Evolutionary conservation across 2,329 filamentous ascomycete genomes (phyloP).

Genomic region (Phialophora expanda): DNA sequence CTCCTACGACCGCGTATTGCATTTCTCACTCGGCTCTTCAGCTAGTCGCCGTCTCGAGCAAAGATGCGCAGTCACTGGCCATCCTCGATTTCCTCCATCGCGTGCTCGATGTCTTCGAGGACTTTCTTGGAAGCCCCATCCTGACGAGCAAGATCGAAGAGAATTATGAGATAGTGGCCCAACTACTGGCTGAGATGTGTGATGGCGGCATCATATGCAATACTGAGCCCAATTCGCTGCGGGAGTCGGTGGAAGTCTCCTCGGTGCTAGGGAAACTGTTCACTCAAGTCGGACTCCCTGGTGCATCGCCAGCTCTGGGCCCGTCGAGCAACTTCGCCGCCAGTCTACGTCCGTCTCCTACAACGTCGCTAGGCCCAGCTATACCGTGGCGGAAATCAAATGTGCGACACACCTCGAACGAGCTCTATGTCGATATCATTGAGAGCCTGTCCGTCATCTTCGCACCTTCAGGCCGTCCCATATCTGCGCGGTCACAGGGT

Average conservation of each 20-base stretch:
- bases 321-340: slow-evolving; percentile 49
- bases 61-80: slow-evolving; percentile 85
- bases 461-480: slow-evolving; percentile 83
- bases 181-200: slow-evolving; percentile 94
- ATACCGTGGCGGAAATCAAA: slow-evolving; percentile 91
- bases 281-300: slow-evolving; percentile 82
- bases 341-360: slow-evolving; percentile 42
- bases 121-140: slow-evolving; percentile 88
- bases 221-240: slow-evolving; percentile 89
- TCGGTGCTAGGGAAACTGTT: slow-evolving; percentile 87
- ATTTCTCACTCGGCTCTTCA: slow-evolving; percentile 85
- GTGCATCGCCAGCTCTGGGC: slow-evolving; percentile 57
- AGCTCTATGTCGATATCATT: slow-evolving; percentile 94
- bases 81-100: slow-evolving; percentile 94
- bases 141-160: slow-evolving; percentile 84
- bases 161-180: slow-evolving; percentile 91
- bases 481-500: slow-evolving; percentile 86
- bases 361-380: slow-evolving; percentile 52
- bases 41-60: slow-evolving; percentile 81
- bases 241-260: slow-evolving; percentile 90
- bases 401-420: slow-evolving; percentile 94
- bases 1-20: slow-evolving; percentile 86
- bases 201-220: slow-evolving; percentile 88
- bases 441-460: slow-evolving; percentile 87
- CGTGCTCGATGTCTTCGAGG: slow-evolving; percentile 88